A percentile compares a stretch with the other conserved stretches of the same genome.
These are phyloP conservation scores for Mucor racemosus DNA, from an alignment of 371 early-diverging fungal genomes.

Conservation along the genomic window DNA sequence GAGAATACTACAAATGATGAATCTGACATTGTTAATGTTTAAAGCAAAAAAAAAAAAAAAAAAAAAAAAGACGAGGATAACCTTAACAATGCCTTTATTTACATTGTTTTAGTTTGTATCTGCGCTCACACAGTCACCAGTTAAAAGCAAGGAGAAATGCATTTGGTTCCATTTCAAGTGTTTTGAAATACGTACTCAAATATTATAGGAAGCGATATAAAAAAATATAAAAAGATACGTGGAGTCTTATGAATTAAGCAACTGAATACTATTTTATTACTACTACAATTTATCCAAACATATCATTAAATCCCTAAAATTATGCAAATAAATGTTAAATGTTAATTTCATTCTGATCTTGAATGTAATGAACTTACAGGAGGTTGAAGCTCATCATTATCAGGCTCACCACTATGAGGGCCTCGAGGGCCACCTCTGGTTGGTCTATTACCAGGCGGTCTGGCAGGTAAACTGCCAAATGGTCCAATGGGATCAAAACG, in stretches of 20 bases:
- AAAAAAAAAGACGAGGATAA: too few species aligned
- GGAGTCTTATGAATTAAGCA: not conserved
- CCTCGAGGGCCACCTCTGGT: constrained; percentile 49
- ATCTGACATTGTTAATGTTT: not conserved
- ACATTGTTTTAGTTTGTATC: not conserved
- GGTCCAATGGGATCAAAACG: constrained; percentile 94
- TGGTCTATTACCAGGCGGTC: constrained; percentile 50
- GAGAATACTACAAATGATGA: constrained; percentile 64
- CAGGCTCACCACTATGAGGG: constrained; percentile 71
- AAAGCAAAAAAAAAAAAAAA: not conserved
- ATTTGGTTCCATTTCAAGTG: not conserved
- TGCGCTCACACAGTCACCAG: constrained; percentile 4
- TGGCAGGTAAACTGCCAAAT: constrained; percentile 61
- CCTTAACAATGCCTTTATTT: not conserved
- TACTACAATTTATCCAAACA: constrained; percentile 60
- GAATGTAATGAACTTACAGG: constrained; percentile 54
- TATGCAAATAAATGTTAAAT: not conserved
- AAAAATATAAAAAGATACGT: too few species aligned
- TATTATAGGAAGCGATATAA: not conserved
- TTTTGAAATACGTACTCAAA: not conserved
- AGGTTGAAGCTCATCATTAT: constrained; percentile 78
- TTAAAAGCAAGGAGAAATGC: too few species aligned
- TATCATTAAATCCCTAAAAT: constrained; percentile 63
- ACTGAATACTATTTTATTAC: not conserved
- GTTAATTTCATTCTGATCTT: not conserved